Evolutionary conservation across 164 flowering plant species (phyloP).

Genomic region (Piper longum): DNA sequence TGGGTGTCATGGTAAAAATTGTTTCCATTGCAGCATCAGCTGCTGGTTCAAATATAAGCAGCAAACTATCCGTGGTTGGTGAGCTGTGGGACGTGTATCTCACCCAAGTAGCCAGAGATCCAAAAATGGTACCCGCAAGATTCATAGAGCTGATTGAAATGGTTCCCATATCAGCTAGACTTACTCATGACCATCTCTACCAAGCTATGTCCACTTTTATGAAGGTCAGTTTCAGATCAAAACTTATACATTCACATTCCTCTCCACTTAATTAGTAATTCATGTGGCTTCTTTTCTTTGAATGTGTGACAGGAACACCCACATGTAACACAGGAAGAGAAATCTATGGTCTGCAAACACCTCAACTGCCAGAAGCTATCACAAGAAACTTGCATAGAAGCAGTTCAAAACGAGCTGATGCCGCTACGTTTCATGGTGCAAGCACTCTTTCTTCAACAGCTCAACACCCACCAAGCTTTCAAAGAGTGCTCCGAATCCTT

Average conservation of each 20-base stretch:
- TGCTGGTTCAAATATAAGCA: slow-evolving; percentile 14
- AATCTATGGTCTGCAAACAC: slow-evolving; percentile 54
- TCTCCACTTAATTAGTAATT: neutral
- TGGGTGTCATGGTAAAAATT: slow-evolving; percentile 53
- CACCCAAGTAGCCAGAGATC: slow-evolving; percentile 38
- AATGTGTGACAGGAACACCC: slow-evolving; percentile 42
- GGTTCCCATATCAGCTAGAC: slow-evolving; percentile 47
- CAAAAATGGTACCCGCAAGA: slow-evolving; percentile 32
- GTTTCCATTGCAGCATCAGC: slow-evolving; percentile 26
- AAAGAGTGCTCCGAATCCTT: slow-evolving; percentile 82
- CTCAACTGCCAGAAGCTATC: slow-evolving; percentile 83
- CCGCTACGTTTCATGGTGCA: slow-evolving; percentile 81
- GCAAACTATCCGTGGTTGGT: slow-evolving; percentile 30
- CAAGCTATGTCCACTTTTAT: slow-evolving; percentile 43
- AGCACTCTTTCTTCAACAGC: slow-evolving; percentile 79
- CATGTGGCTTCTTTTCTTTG: neutral
- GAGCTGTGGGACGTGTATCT: slow-evolving; percentile 75
- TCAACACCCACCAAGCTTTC: slow-evolving; percentile 75
- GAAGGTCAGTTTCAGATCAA: slow-evolving; percentile 9
- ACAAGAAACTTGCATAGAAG: slow-evolving; percentile 65
- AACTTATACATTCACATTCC: neutral
- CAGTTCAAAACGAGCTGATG: slow-evolving; percentile 87
- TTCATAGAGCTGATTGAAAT: slow-evolving; percentile 60
- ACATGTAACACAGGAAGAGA: slow-evolving; percentile 58
- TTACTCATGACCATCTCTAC: slow-evolving; percentile 67